Evolutionary conservation across 2,329 filamentous ascomycete genomes (phyloP), one percentile per base, ranked within the genome.

Genomic region (Aspergillus pseudoglaucus): DNA sequence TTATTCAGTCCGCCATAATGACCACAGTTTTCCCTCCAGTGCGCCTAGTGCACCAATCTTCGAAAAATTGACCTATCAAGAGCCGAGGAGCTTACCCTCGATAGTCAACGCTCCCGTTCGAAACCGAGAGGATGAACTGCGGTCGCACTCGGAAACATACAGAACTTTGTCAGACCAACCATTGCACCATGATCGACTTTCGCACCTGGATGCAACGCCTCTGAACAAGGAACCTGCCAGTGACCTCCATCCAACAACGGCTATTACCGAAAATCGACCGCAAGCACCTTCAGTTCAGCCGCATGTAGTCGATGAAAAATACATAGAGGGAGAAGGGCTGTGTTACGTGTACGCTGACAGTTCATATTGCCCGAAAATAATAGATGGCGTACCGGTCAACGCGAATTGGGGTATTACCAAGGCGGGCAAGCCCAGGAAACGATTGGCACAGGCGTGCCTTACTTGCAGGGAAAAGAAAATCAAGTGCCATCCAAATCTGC

Each of bases 401-500:
- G 88, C 90, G 1, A 87, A 88, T 56, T 95, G 90, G 90, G 90
- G 90, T 14, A 83, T 95, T 8, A 95, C 90, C 32, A 95, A 95
- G 70, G 90, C 90, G 2, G 90, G 90, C 12, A 95, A 95, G 72
- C 90, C 90, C 42, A 82, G 90, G 56, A 96, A 96, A 72, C 80
- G 90, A 48, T 76, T 95, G 48, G 90, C 90, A 20, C 90, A 95
- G 65, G 89, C 89, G n/a, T 96, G 90, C 63, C 78, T 95, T 49
- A 93, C 89, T 10, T 96, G 90, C 66, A 82, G 90, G 44, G 90
- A 95, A 71, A 96, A 95, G 81, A 96, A 95, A 76, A 95, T 96
- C 72, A 95, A 95, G 68, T 96, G 90, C 62, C 89, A 95, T 55
- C 90, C 90, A 1, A 89, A 90, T 58, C 85, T 82, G 55, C 87